These are phyloP conservation scores for Neurospora hispaniola DNA, from an alignment of 495 filamentous ascomycete genomes.

Conservation along the genomic window DNA sequence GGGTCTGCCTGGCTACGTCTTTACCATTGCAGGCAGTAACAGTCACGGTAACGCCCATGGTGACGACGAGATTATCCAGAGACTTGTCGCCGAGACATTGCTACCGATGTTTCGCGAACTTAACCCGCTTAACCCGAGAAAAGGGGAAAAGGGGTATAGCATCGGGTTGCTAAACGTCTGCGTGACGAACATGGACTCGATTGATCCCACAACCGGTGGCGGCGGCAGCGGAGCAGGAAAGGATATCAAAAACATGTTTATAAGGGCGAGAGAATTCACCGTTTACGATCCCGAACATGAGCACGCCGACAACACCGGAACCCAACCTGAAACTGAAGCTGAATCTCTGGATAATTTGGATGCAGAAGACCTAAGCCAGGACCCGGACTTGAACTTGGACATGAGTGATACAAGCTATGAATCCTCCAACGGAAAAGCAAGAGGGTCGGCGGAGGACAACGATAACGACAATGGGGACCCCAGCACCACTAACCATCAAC, in stretches of 20 bases:
- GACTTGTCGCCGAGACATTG: slow-evolving; percentile 56
- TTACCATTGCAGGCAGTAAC: slow-evolving; percentile 15
- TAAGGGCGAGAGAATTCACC: slow-evolving; percentile 54
- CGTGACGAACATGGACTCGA: slow-evolving; percentile 71
- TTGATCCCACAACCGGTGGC: background rate
- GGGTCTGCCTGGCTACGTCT: slow-evolving; percentile 58
- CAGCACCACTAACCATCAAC: background rate
- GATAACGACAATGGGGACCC: no score
- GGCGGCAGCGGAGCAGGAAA: slow-evolving; percentile 14
- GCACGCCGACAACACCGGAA: no score
- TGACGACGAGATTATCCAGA: slow-evolving; percentile 40
- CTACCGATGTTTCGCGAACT: slow-evolving; percentile 63
- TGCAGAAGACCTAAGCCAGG: no score
- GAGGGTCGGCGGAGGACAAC: no score
- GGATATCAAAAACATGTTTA: slow-evolving; percentile 63
- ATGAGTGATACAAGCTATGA: no score
- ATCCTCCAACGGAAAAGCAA: no score
- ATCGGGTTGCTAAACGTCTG: slow-evolving; percentile 77
- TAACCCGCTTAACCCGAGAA: slow-evolving; percentile 38
- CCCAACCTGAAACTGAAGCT: no score
- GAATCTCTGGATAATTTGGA: no score
- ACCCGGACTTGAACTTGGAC: no score
- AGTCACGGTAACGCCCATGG: no score
- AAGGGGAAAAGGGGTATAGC: slow-evolving; percentile 47
- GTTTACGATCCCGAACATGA: slow-evolving; percentile 13